Conservation (phyloP, 139 green algal genomes). For the Nannochloris sp. region DNA sequence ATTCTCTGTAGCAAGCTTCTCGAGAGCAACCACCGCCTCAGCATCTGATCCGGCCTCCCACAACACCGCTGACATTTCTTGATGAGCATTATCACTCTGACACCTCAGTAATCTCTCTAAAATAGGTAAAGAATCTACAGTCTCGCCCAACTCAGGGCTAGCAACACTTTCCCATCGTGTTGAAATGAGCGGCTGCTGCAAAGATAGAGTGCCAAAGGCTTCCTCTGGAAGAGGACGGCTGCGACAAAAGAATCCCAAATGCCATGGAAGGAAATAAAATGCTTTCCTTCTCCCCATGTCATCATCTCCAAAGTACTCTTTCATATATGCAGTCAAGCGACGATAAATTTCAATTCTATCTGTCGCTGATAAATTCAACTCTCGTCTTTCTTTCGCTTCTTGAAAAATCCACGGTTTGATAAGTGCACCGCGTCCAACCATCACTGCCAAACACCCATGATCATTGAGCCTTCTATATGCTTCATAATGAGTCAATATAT, state of each 20-base stretch:
- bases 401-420: constrained; percentile 84
- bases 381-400: constrained; percentile 54
- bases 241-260: constrained; percentile 64
- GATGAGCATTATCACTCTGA: constrained; percentile 45
- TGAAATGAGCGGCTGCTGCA: constrained; percentile 54
- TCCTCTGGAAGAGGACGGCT: constrained; percentile 45
- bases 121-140: constrained; percentile 36
- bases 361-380: constrained; percentile 38
- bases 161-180: constrained; percentile 39
- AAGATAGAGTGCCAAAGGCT: constrained; percentile 30
- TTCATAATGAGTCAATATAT: constrained; percentile 66
- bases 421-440: constrained; percentile 62
- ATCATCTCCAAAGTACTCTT: constrained; percentile 78
- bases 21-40: constrained; percentile 35
- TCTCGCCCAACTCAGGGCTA: constrained; percentile 42
- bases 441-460: constrained; percentile 32
- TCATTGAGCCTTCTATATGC: constrained; percentile 17
- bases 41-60: constrained; percentile 56
- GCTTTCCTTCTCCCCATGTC: constrained; percentile 47
- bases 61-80: constrained; percentile 48
- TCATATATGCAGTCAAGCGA: constrained; percentile 50
- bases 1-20: constrained; percentile 26
- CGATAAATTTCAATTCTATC: constrained; percentile 80
- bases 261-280: constrained; percentile 81
- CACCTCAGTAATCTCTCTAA: constrained; percentile 75